A percentile compares a stretch with the other conserved stretches of the same genome.
These are phyloP conservation scores for Mariannaea elegans DNA, from an alignment of 2,329 filamentous ascomycete species.

Conservation along the genomic window DNA sequence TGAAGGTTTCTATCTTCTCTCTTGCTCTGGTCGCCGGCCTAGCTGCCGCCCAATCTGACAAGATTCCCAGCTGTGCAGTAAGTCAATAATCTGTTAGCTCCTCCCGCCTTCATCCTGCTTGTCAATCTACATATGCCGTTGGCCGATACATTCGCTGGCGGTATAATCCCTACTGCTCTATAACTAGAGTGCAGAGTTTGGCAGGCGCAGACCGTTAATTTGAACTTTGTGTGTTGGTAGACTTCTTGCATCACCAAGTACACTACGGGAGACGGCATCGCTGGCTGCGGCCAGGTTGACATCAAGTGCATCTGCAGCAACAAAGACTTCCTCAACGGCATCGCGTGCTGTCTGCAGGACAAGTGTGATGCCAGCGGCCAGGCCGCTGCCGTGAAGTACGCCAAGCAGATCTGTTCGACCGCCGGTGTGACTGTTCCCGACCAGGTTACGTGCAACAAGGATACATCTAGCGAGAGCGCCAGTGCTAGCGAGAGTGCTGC, in stretches of 20 bases:
- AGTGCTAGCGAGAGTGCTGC: constrained; percentile 12
- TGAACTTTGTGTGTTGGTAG: constrained; percentile 26
- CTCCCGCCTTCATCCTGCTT: background rate
- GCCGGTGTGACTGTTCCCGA: constrained; percentile 48
- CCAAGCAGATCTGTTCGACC: constrained; percentile 50
- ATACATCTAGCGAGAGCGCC: constrained; percentile 10
- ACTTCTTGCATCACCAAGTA: constrained; percentile 45
- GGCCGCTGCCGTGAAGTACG: constrained; percentile 47
- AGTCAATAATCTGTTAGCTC: constrained; percentile 28
- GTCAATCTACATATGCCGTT: background rate
- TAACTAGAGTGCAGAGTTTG: background rate
- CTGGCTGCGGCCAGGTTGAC: constrained; percentile 50
- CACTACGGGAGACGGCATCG: constrained; percentile 46
- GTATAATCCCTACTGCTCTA: no score
- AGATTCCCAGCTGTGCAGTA: constrained; percentile 52
- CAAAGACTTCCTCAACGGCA: constrained; percentile 48
- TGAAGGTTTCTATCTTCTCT: constrained; percentile 47
- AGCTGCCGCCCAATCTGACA: constrained; percentile 45
- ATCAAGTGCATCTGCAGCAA: constrained; percentile 54
- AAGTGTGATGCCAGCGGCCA: constrained; percentile 46
- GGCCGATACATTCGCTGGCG: background rate
- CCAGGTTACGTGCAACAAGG: constrained; percentile 47
- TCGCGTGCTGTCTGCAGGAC: constrained; percentile 53
- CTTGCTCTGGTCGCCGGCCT: constrained; percentile 44
- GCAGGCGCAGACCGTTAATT: constrained; percentile 14